Conservation (phyloP, 805 yeast species). For the Saccharomycopsis synnaedendra region DNA sequence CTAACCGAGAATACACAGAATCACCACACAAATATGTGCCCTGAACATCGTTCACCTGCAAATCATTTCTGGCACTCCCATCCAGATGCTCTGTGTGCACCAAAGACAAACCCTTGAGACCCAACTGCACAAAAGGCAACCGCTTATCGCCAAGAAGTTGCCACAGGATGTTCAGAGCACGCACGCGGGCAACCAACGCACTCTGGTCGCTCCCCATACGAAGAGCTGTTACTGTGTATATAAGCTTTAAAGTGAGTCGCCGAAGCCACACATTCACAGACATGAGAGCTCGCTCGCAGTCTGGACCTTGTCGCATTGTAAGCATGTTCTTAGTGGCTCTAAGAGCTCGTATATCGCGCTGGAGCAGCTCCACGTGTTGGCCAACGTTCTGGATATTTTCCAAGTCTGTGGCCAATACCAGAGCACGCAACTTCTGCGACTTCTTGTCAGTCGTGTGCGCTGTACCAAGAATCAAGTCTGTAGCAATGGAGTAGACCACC, state of each 20-base stretch:
- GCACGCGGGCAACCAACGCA: slow-evolving; percentile 26
- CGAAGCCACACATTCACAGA: slow-evolving; percentile 8
- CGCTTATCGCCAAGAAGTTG: slow-evolving; percentile 39
- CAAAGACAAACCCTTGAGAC: slow-evolving; percentile 36
- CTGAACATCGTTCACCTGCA: slow-evolving; percentile 35
- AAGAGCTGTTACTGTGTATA: slow-evolving; percentile 13
- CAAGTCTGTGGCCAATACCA: slow-evolving; percentile 41
- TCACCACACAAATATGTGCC: slow-evolving; percentile 40
- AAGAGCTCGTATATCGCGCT: slow-evolving; percentile 32
- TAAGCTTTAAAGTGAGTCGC: slow-evolving; percentile 7
- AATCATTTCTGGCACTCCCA: slow-evolving; percentile 40
- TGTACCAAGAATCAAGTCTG: slow-evolving; percentile 29
- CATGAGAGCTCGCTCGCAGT: neutral
- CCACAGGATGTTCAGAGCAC: slow-evolving; percentile 47
- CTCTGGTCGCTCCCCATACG: slow-evolving; percentile 1
- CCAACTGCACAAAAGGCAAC: slow-evolving; percentile 41
- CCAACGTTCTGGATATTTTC: slow-evolving; percentile 9
- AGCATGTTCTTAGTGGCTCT: slow-evolving; percentile 30
- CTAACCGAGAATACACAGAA: slow-evolving; percentile 40
- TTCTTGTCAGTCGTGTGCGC: slow-evolving; percentile 28
- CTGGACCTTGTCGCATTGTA: slow-evolving; percentile 23
- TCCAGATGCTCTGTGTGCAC: slow-evolving; percentile 37
- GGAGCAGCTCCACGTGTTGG: slow-evolving; percentile 34
- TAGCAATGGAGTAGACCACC: slow-evolving; percentile 37
- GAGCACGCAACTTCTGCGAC: slow-evolving; percentile 35